Base-by-base conservation (phyloP, 169 alveolate species). In the Cryptosporidium sp. region DNA sequence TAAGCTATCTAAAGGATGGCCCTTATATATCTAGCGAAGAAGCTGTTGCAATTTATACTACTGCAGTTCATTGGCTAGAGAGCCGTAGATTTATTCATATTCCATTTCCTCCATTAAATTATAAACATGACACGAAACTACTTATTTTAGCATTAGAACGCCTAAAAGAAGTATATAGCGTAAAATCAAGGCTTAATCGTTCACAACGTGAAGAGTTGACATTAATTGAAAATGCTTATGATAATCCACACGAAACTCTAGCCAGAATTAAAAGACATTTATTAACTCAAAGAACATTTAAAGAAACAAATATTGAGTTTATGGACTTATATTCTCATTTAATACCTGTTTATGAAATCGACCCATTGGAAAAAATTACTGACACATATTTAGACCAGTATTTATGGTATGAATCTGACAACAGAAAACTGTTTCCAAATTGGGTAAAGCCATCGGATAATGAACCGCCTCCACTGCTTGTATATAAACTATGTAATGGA, bases 311-410 rank as follows among this genome's bases (percentile, higher is more conserved):
- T 21, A 96, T 99, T 45, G 99, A 98, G 93, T 98, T 98, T 93
- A 97, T 98, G 99, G 99, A 99, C 95, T 93, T 98, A 52, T 99
- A 98, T 93, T 94, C 98, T 29, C 99, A 98, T 91, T 93, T 99
- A 92, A 97, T 98, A 37, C 99, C 99, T 8, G 99, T 98, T n/a
- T 98, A 98, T 92, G 99, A 98, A 87, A 96, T 99, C 3, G 99
- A 99, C 85, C 99, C 99, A 18, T 94, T 98, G 70, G 99, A 99
- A 94, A 99, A 99, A 95, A 99, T 99, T 68, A 99, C 99, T 5
- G 99, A 99, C 93, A 99, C 99, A n/a, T 99, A 99, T 94, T 92
- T 99, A 80, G 99, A 98, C 91, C 99, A 99, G 94, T 99, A 99
- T 92, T 87, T 99, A 60, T 99, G 99, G 99, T 98, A 97, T 94